Base-by-base conservation (phyloP, 1,284 basidiomycete genomes). In the Rhodotorula sp. region DNA sequence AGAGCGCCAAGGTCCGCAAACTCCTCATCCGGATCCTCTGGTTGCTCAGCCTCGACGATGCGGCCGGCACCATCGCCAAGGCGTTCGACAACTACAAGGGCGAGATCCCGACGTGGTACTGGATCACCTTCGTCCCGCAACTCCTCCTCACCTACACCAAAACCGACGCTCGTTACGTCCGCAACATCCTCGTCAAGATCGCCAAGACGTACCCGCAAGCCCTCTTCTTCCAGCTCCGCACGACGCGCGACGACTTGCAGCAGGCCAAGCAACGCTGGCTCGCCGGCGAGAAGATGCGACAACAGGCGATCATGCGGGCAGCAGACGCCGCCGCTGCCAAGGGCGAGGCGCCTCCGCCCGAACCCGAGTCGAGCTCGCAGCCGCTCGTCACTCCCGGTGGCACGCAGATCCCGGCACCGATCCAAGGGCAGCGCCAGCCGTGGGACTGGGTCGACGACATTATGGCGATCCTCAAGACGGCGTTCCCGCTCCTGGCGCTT, bases 61-160 rank as follows among this genome's bases (percentile, higher is more conserved):
- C 82, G 34, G 84, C 85, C 43, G 84, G 83, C 62, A 88, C 88
- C 0, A 90, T 98, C 67, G 90, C 92, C 34, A 88, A 90, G 71
- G 92, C 93, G 1, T 99, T 99, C 79, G 95, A 99, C 62, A 90
- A 88, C 54, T 98, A 97, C 84, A 95, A 95, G 81, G 97, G 97
- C 70, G 97, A 99, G 78, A 88, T 92, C 12, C 94, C 94, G 18
- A 91, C 92, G 77, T 99, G 97, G 97, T 97, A 94, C 82, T 99
- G 97, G 97, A 97, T 99, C 78, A 92, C 95, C 1, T 86, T 98
- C 68, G 95, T 98, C 62, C 97, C 97, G 21, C 97, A 99, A 79
- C 86, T 99, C n/a, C 89, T 95, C 75, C 82, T 92, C 63, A 93
- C 94, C 5, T 85, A 99, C 38, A 91, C 91, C 12, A 90, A 95